These are phyloP conservation scores for Talaromyces ruber DNA, from an alignment of 495 filamentous ascomycete genomes.

Conservation along the genomic window DNA sequence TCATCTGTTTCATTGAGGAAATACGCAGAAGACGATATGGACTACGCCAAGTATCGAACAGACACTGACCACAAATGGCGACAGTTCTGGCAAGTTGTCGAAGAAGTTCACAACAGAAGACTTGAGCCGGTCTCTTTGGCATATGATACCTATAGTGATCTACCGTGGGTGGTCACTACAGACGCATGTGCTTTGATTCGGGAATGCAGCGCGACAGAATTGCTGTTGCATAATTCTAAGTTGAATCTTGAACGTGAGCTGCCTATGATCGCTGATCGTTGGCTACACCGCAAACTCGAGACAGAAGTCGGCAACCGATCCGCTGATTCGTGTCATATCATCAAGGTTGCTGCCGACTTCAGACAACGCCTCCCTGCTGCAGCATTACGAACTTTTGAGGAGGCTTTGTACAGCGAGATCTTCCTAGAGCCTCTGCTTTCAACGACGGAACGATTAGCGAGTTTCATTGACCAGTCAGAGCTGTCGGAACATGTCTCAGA, in stretches of 20 bases:
- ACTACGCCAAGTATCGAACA: conserved; percentile 60
- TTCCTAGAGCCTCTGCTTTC: conserved; percentile 58
- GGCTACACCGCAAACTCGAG: conserved; percentile 32
- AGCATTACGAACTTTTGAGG: conserved; percentile 49
- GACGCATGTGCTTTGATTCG: conserved; percentile 72
- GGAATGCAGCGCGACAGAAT: conserved; percentile 68
- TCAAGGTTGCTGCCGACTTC: conserved; percentile 54
- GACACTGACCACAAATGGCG: conserved; percentile 81
- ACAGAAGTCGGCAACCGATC: conserved; percentile 29
- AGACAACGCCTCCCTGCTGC: conserved; percentile 48
- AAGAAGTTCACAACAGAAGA: conserved; percentile 78
- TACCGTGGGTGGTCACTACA: conserved; percentile 75
- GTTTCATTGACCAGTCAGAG: conserved; percentile 61
- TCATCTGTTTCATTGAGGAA: conserved; percentile 52
- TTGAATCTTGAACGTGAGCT: conserved; percentile 22
- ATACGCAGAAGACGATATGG: conserved; percentile 53
- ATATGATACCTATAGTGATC: conserved; percentile 58
- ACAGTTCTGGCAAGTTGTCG: conserved; percentile 73
- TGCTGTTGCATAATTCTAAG: conserved; percentile 42
- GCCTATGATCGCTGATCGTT: conserved; percentile 32
- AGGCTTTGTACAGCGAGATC: conserved; percentile 58
- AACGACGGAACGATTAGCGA: conserved; percentile 58
- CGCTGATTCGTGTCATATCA: conserved; percentile 36
- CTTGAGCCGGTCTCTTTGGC: conserved; percentile 69
- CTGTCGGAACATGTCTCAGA: conserved; percentile 68